These are phyloP conservation scores for Neurospora tetraspora DNA, from an alignment of 495 filamentous ascomycete species.

Conservation along the genomic window DNA sequence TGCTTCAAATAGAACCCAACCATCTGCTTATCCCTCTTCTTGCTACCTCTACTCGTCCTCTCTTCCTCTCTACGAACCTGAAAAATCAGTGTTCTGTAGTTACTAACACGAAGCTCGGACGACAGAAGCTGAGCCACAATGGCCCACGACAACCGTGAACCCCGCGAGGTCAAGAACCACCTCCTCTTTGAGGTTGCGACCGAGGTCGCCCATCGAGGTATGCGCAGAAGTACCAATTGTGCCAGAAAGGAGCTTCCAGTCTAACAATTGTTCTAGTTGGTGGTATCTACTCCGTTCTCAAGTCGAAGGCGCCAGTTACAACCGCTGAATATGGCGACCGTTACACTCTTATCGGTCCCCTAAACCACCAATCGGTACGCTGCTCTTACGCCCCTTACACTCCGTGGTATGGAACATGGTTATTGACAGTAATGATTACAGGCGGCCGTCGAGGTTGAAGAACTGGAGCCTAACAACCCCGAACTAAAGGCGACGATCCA, in stretches of 20 bases:
- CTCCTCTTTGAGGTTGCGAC: conserved; percentile 89
- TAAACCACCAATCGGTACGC: conserved; percentile 79
- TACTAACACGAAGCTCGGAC: not conserved
- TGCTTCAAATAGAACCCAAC: not conserved
- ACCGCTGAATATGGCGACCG: conserved; percentile 97
- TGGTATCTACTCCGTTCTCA: conserved; percentile 97
- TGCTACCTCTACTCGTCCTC: not conserved
- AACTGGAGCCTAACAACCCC: conserved; percentile 72
- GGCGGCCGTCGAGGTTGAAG: conserved; percentile 95
- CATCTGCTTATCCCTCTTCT: not conserved
- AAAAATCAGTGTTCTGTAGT: not conserved
- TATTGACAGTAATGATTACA: conserved; percentile 23
- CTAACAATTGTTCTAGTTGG: conserved; percentile 52
- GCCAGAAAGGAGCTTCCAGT: not conserved
- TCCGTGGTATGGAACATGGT: not conserved
- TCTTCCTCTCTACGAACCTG: not conserved
- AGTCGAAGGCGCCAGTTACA: conserved; percentile 96
- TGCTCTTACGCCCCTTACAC: not conserved
- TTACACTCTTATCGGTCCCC: conserved; percentile 90
- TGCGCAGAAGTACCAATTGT: conserved; percentile 8
- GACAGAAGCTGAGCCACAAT: conserved; percentile 8
- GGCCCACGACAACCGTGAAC: conserved; percentile 25
- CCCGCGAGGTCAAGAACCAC: conserved; percentile 41
- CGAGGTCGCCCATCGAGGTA: conserved; percentile 92
- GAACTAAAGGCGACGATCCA: conserved; percentile 72